Percentiles rank a stretch among this genome's conserved stretches.
Conservation (phyloP, 2,329 filamentous ascomycete genomes). For the Aureobasidium leucospermi region DNA sequence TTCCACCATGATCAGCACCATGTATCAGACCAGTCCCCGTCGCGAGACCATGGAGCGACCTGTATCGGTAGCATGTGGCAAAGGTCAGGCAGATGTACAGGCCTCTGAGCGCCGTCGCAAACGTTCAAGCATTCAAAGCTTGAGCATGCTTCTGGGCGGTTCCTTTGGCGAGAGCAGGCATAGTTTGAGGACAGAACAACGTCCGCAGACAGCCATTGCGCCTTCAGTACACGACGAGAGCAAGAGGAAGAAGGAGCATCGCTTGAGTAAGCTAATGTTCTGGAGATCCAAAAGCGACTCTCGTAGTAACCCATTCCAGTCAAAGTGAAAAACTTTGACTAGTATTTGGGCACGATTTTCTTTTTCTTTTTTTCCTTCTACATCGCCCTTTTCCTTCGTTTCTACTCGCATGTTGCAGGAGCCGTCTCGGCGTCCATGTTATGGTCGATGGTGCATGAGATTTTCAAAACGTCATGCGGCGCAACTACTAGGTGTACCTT, state of each 20-base stretch:
- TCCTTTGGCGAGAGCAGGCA: slow-evolving; percentile 63
- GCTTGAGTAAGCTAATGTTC: slow-evolving; percentile 70
- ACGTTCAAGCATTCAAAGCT: slow-evolving; percentile 67
- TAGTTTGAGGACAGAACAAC: slow-evolving; percentile 62
- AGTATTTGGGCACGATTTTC: background rate
- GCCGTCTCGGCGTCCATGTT: background rate
- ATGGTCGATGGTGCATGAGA: slow-evolving; percentile 1
- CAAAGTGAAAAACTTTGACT: background rate
- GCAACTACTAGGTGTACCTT: slow-evolving; percentile 7
- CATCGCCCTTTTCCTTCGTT: slow-evolving; percentile 8
- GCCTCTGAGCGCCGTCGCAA: slow-evolving; percentile 53
- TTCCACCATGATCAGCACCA: slow-evolving; percentile 65
- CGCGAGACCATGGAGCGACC: slow-evolving; percentile 23
- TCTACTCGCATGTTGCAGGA: slow-evolving; percentile 12
- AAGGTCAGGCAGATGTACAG: slow-evolving; percentile 12
- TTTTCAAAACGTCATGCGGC: slow-evolving; percentile 1
- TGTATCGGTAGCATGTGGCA: background rate
- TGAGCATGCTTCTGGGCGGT: slow-evolving; percentile 68
- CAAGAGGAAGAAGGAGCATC: slow-evolving; percentile 59
- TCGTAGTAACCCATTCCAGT: slow-evolving; percentile 12
- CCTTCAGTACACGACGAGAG: slow-evolving; percentile 43
- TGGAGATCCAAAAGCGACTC: slow-evolving; percentile 54
- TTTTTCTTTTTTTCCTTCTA: background rate
- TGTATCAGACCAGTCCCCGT: slow-evolving; percentile 42
- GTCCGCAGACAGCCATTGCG: slow-evolving; percentile 41